phyloP scores from a whole-genome alignment of 345 rosid genomes.

The Populus davidiana region DNA sequence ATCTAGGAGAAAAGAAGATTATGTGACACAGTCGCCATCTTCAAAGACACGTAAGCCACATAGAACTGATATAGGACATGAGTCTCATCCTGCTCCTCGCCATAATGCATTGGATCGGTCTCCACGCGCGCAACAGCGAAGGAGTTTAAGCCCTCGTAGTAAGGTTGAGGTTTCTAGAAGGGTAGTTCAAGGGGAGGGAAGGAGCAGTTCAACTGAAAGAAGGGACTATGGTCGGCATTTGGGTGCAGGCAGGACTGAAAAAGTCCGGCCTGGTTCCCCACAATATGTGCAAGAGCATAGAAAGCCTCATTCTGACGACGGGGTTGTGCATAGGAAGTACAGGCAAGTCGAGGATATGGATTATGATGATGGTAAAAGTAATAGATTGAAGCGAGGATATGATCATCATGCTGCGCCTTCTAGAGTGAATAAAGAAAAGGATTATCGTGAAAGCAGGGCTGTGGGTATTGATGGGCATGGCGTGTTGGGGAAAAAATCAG shows the following conservation, averaged over 20 bases:
- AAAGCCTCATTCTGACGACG: slow-evolving; percentile 31
- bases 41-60: slow-evolving; percentile 25
- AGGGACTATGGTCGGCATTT: slow-evolving; percentile 34
- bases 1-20: slow-evolving; percentile 40
- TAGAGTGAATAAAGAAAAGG: slow-evolving; percentile 33
- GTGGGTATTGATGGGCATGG: slow-evolving; percentile 21
- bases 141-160: slow-evolving; percentile 43
- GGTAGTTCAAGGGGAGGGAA: slow-evolving; percentile 20
- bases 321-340: slow-evolving; percentile 20
- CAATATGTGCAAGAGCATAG: slow-evolving; percentile 18
- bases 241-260: slow-evolving; percentile 31
- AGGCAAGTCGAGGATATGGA: slow-evolving; percentile 20
- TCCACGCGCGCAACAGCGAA: slow-evolving; percentile 13
- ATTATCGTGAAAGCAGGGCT: slow-evolving; percentile 32
- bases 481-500: slow-evolving; percentile 28
- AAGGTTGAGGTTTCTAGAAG: slow-evolving; percentile 34
- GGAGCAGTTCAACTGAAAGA: slow-evolving; percentile 29
- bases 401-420: slow-evolving; percentile 32
- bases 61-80: slow-evolving; percentile 23
- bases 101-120: slow-evolving; percentile 22
- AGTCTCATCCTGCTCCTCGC: slow-evolving; percentile 18
- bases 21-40: slow-evolving; percentile 26
- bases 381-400: slow-evolving; percentile 30
- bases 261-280: slow-evolving; percentile 26
- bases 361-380: slow-evolving; percentile 27